Percentiles rank a stretch among this genome's conserved stretches.
These are phyloP conservation scores for Gossypium thurberi DNA, from an alignment of 345 rosid species.

Conservation along the genomic window DNA sequence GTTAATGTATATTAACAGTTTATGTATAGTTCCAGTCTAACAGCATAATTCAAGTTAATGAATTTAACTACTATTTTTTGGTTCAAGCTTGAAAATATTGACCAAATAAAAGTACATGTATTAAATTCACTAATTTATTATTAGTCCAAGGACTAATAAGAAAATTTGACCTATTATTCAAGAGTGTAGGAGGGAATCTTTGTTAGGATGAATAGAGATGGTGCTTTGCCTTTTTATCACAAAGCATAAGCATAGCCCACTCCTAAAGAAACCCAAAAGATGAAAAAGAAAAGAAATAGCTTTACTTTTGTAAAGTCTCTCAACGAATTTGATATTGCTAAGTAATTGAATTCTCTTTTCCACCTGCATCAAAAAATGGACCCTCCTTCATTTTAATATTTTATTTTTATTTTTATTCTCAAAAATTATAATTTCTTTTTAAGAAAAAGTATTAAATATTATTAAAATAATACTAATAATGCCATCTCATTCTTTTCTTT, in stretches of 20 bases:
- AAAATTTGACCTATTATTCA: no score
- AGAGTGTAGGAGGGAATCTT: background rate
- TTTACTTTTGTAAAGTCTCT: constrained; percentile 10
- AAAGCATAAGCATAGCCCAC: constrained; percentile 20
- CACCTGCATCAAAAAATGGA: background rate
- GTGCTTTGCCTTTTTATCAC: background rate
- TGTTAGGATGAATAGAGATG: background rate
- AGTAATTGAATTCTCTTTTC: constrained; percentile 2
- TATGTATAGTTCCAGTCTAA: no score
- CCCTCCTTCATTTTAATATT: background rate
- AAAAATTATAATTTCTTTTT: background rate
- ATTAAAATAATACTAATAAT: background rate
- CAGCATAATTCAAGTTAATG: no score
- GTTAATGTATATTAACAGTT: no score
- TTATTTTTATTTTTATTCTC: background rate
- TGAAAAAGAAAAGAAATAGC: background rate
- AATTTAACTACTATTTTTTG: no score
- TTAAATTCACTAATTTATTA: no score
- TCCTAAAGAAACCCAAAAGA: constrained; percentile 18
- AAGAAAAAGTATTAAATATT: no score
- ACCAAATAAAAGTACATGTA: no score
- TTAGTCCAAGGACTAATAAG: no score
- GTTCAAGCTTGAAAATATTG: no score
- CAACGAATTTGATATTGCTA: background rate
- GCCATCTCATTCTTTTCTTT: background rate